A percentile compares a stretch with the other conserved stretches of the same genome.
Evolutionary conservation across 139 green algal genomes (phyloP).

Genomic region (Chlorella sp.): DNA sequence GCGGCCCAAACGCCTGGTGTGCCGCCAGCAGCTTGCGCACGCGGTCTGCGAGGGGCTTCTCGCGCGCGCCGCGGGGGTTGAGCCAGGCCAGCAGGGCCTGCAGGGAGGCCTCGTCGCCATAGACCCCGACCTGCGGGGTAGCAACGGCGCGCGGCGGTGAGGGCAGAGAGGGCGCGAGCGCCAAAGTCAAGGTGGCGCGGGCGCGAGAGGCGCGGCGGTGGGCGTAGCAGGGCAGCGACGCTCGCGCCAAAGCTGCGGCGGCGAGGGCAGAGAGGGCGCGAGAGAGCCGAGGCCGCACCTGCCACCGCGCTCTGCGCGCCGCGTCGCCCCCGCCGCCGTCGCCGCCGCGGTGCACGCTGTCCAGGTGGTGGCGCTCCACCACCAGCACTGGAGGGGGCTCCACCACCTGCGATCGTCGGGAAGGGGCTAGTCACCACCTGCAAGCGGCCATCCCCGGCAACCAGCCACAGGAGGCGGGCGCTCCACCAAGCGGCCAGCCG

Average conservation of each 20-base stretch:
- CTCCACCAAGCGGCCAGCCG: too few relatives aligned
- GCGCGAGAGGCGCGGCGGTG: too few relatives aligned
- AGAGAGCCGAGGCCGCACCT: background rate
- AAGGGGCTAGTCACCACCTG: too few relatives aligned
- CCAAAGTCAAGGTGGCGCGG: too few relatives aligned
- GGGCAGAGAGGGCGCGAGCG: too few relatives aligned
- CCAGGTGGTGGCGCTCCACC: constrained; percentile 19
- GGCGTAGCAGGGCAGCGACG: too few relatives aligned
- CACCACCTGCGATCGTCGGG: too few relatives aligned
- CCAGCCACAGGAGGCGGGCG: too few relatives aligned
- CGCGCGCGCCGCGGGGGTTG: constrained; percentile 41
- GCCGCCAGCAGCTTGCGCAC: constrained; percentile 8
- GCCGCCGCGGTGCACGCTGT: constrained; percentile 7
- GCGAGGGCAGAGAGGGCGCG: too few relatives aligned
- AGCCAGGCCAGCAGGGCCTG: constrained; percentile 41
- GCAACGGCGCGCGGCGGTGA: too few relatives aligned
- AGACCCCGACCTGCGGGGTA: constrained; percentile 44
- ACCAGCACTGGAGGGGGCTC: constrained; percentile 18
- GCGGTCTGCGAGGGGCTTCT: constrained; percentile 29
- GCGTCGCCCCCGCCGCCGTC: background rate
- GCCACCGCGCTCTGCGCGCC: background rate
- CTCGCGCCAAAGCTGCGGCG: too few relatives aligned
- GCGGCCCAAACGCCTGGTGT: constrained; percentile 18
- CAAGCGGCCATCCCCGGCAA: too few relatives aligned
- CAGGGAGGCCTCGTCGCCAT: constrained; percentile 19